Conservation (phyloP, 345 rosid genomes). For the Rhodomyrtus tomentosa region DNA sequence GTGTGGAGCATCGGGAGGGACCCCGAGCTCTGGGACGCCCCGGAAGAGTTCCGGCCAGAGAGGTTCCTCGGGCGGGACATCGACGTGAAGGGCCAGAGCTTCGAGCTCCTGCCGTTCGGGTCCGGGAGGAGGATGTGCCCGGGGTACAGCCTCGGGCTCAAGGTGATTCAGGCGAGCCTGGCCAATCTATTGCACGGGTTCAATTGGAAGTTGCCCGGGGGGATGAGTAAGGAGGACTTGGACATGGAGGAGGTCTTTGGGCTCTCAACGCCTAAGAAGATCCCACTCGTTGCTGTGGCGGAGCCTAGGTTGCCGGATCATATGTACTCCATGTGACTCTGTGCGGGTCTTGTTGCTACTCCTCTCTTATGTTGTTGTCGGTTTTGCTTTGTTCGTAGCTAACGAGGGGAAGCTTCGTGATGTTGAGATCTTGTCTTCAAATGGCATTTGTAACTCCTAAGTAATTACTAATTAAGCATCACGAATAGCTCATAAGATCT, state of each 20-base stretch:
- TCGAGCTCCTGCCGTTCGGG: conserved; percentile 52
- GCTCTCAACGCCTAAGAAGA: conserved; percentile 34
- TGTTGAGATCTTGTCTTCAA: neutral
- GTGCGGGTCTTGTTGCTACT: neutral
- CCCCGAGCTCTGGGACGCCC: conserved; percentile 39
- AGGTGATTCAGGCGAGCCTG: conserved; percentile 40
- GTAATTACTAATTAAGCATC: neutral
- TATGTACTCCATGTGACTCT: conserved; percentile 6
- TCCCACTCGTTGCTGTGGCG: conserved; percentile 26
- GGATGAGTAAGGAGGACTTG: conserved; percentile 19
- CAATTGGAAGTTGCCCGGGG: conserved; percentile 34
- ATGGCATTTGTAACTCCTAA: neutral
- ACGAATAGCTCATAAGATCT: neutral
- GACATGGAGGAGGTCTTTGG: conserved; percentile 55
- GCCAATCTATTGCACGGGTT: conserved; percentile 56
- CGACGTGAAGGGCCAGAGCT: conserved; percentile 53
- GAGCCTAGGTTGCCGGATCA: conserved; percentile 35
- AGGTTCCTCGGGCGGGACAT: conserved; percentile 34
- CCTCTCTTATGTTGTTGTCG: neutral
- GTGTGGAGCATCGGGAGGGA: conserved; percentile 54
- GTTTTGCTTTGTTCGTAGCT: neutral
- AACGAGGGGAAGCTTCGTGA: neutral
- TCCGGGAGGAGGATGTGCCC: conserved; percentile 79
- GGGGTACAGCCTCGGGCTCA: conserved; percentile 44
- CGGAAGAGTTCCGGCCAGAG: conserved; percentile 37